Percentiles rank a stretch among this genome's conserved stretches.
phyloP scores from a whole-genome alignment of 2,329 filamentous ascomycete species.

The Pleomassaria siparia region DNA sequence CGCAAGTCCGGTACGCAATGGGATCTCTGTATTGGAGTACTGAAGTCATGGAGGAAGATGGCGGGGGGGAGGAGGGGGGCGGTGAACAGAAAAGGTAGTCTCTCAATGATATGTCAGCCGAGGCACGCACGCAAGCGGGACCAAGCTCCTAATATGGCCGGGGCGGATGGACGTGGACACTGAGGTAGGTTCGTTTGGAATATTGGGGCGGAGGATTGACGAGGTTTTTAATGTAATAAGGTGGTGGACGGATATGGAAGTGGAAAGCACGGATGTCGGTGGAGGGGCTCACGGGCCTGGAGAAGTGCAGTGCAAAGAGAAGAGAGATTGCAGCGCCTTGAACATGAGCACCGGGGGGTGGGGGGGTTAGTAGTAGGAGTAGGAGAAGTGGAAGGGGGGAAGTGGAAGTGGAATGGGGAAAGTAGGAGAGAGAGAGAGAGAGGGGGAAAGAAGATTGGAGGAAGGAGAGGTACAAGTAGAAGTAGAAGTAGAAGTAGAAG shows the following conservation, averaged over 20 bases:
- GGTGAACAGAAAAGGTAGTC: constrained; percentile 30
- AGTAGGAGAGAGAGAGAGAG: no score
- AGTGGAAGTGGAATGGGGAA: no score
- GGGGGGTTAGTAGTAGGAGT: constrained; percentile 11
- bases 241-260: constrained; percentile 6
- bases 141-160: constrained; percentile 29
- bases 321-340: constrained; percentile 21
- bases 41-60: constrained; percentile 44
- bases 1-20: constrained; percentile 40
- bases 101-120: constrained; percentile 38
- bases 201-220: constrained; percentile 21
- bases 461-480: no score
- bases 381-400: no score
- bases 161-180: constrained; percentile 22
- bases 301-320: constrained; percentile 15
- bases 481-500: no score
- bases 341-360: constrained; percentile 16
- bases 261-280: constrained; percentile 22
- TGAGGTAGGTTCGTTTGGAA: constrained; percentile 27
- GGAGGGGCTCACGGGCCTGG: constrained; percentile 20
- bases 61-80: constrained; percentile 39
- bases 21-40: constrained; percentile 43
- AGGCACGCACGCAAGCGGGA: constrained; percentile 21
- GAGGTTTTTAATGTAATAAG: constrained; percentile 26
- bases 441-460: no score